These are phyloP conservation scores for Eucalyptus lansdowneana DNA, from an alignment of 345 rosid genomes.

Conservation along the genomic window DNA sequence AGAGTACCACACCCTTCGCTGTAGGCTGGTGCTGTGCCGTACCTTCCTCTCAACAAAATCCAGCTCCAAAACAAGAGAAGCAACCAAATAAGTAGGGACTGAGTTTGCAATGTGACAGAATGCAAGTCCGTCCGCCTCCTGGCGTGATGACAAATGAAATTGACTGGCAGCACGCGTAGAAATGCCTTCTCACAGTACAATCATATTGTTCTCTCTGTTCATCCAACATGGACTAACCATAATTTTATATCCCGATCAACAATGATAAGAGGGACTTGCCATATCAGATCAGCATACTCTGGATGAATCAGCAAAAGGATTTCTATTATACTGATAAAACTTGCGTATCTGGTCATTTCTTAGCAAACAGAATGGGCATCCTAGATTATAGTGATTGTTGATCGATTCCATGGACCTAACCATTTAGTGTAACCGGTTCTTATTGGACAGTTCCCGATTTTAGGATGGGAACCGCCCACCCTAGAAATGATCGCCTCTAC, in stretches of 20 bases:
- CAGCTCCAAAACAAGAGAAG: too few species aligned
- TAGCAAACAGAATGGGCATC: not conserved
- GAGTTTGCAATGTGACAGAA: not conserved
- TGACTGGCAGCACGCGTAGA: not conserved
- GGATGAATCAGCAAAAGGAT: not conserved
- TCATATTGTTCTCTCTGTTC: not conserved
- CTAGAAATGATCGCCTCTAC: too few species aligned
- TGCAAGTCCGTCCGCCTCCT: not conserved
- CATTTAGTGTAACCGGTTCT: not conserved
- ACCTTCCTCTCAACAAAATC: too few species aligned
- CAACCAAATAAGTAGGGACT: too few species aligned
- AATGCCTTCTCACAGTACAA: not conserved
- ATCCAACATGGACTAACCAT: not conserved
- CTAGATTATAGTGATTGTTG: not conserved
- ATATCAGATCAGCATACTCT: not conserved
- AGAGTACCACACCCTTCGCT: too few species aligned
- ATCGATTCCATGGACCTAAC: not conserved
- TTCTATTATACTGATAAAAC: not conserved
- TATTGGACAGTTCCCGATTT: too few species aligned
- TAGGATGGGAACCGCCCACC: too few species aligned
- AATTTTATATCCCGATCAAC: not conserved
- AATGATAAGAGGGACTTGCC: not conserved
- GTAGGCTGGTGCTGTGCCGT: too few species aligned
- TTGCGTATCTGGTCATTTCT: not conserved
- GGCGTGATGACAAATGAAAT: not conserved